Percentiles rank a stretch among this genome's conserved stretches.
phyloP scores from a whole-genome alignment of 2,329 filamentous ascomycete species.

The Leptographium galeiforme region DNA sequence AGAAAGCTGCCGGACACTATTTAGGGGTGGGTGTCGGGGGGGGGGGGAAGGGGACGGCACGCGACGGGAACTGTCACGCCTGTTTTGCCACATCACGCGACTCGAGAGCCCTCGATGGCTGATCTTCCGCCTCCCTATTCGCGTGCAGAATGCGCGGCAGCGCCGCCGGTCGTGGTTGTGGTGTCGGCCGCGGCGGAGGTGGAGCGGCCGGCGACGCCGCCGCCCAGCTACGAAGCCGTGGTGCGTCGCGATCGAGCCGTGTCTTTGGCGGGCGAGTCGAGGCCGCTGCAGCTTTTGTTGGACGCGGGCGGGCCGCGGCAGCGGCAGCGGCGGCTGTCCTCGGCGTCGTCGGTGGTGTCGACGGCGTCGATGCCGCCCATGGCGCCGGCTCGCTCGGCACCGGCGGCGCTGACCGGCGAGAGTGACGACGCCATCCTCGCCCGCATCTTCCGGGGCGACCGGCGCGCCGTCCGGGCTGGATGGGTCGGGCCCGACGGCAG shows the following conservation, averaged over 20 bases:
- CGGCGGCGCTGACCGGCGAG: background rate
- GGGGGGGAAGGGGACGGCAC: no score
- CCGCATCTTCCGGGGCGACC: background rate
- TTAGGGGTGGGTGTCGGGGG: background rate
- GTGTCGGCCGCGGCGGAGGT: background rate
- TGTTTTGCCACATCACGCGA: no score
- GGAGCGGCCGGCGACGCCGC: background rate
- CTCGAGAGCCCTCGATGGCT: background rate
- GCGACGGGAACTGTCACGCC: no score
- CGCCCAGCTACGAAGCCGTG: background rate
- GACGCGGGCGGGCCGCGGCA: background rate
- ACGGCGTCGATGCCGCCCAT: background rate
- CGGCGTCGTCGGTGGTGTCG: background rate
- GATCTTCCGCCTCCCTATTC: background rate
- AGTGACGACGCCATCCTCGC: constrained; percentile 1
- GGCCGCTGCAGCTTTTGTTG: background rate
- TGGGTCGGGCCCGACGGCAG: constrained; percentile 5
- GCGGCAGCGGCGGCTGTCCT: background rate
- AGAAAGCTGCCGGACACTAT: background rate
- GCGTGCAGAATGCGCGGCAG: background rate
- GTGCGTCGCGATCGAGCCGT: background rate
- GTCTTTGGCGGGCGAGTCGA: background rate
- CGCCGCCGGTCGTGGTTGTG: background rate
- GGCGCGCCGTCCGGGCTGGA: background rate
- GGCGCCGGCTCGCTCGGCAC: background rate